These are phyloP conservation scores for Olyra latifolia DNA, from an alignment of 176 grass and related monocot genomes.

Conservation along the genomic window DNA sequence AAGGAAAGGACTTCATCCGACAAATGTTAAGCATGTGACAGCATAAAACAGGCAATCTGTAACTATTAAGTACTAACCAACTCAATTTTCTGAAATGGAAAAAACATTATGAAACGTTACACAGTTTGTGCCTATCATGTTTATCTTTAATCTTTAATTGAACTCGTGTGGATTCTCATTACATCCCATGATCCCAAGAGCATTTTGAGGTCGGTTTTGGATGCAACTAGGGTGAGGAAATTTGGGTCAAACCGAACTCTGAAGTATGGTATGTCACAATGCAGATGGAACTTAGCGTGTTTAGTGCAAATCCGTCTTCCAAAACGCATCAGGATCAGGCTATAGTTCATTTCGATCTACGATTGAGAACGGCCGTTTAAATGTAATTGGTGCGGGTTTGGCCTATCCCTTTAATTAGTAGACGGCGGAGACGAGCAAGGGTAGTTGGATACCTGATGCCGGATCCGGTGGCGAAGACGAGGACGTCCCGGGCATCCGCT, in stretches of 20 bases:
- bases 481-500: constrained; percentile 32
- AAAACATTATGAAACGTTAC: background rate
- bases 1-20: background rate
- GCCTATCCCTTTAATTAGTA: background rate
- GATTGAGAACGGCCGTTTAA: background rate
- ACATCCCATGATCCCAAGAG: background rate
- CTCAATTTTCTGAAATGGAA: background rate
- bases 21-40: background rate
- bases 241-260: background rate
- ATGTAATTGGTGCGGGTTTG: background rate
- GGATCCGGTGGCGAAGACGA: constrained; percentile 79
- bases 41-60: background rate
- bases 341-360: background rate
- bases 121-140: background rate
- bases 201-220: background rate
- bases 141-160: background rate
- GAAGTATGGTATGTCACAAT: background rate
- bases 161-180: background rate
- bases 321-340: background rate
- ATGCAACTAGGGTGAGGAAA: background rate
- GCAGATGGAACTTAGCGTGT: background rate
- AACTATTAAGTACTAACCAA: background rate
- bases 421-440: background rate
- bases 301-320: background rate
- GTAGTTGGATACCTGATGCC: constrained; percentile 58